Evolutionary conservation across 805 yeast species (phyloP), one percentile per base, ranked within the genome.

Genomic region (Huiozyma naganishii): DNA sequence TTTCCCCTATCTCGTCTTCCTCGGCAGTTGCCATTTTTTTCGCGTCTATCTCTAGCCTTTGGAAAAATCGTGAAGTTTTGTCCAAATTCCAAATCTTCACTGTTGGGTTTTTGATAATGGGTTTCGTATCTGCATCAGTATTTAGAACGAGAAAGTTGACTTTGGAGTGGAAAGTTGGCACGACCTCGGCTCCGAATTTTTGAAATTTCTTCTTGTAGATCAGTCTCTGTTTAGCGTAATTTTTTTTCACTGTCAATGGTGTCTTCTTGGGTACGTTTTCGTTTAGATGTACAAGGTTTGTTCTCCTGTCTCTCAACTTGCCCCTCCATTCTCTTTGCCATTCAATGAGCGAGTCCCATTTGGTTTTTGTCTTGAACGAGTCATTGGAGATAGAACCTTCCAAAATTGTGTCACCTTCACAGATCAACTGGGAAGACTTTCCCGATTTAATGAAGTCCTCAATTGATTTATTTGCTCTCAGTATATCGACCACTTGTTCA

Each of bases 51-150:
- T 76, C 77, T 52, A 82, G 65, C 57, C 83, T 77, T 49, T 71
- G 73, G 61, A 88, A 71, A 55, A 88, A 88, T 39, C 95, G 66
- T 55, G 78, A 73, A 1, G 86, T 83, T 61, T 88, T 89, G 43
- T 84, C 92, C 51, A 75, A 79, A 39, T 83, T 77, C 96, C 97
- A 89, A 28, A 88, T 80, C 58, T 88, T 85, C 55, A 80, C 72
- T 46, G 76, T 32, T 11, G 23, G 27, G 11, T 27, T 12, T 5
- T 29, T 32, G 23, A 27, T 29, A 4, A 29, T 11, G 12, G 36
- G 30, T 11, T 34, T 12, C 13, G 5, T 6, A 34, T 34, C 17
- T 29, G 36, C 28, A 11, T 17, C n/a, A 10, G 33, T 41, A 12
- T 29, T 29, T 12, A 89, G 76, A 23, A 88, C 74, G 27, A 89